These are phyloP conservation scores for Populus deltoides DNA, from an alignment of 345 rosid genomes.

Conservation along the genomic window DNA sequence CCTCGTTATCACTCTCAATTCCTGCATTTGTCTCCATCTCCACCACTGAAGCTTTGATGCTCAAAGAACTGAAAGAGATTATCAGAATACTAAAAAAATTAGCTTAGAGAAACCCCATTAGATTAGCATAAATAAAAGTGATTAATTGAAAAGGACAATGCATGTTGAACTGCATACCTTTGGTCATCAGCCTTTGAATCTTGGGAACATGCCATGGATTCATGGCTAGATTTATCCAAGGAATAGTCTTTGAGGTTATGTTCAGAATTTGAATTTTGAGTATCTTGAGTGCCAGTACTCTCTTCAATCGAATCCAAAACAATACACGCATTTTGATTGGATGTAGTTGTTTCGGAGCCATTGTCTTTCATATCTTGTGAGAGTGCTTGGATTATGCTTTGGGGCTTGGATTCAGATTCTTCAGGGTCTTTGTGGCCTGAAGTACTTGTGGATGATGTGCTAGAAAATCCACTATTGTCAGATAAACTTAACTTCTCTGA, in stretches of 20 bases:
- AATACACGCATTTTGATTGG: conserved; percentile 19
- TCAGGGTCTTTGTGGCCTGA: conserved; percentile 31
- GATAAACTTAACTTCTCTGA: conserved; percentile 39
- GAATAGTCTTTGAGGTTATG: conserved; percentile 8
- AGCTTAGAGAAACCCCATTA: background rate
- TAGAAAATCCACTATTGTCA: conserved; percentile 33
- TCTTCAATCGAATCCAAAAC: conserved; percentile 14
- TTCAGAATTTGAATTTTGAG: conserved; percentile 7
- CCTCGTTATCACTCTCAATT: conserved; percentile 12
- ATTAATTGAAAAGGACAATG: background rate
- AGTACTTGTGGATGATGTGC: conserved; percentile 37
- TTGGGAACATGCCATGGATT: conserved; percentile 13
- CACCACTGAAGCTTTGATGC: conserved; percentile 2
- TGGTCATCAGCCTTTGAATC: conserved; percentile 20
- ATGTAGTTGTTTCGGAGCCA: conserved; percentile 9
- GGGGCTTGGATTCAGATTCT: conserved; percentile 35
- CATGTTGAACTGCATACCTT: conserved; percentile 19
- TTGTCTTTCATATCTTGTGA: conserved; percentile 13
- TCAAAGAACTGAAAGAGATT: conserved; percentile 23
- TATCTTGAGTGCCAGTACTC: conserved; percentile 8
- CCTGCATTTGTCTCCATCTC: conserved; percentile 19
- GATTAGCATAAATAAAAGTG: background rate
- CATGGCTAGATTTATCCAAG: conserved; percentile 7
- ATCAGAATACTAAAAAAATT: background rate
- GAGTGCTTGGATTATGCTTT: conserved; percentile 5